A percentile compares a stretch with the other conserved stretches of the same genome.
These are phyloP conservation scores for Pichia pseudocactophila DNA, from an alignment of 805 yeast species.

Conservation along the genomic window DNA sequence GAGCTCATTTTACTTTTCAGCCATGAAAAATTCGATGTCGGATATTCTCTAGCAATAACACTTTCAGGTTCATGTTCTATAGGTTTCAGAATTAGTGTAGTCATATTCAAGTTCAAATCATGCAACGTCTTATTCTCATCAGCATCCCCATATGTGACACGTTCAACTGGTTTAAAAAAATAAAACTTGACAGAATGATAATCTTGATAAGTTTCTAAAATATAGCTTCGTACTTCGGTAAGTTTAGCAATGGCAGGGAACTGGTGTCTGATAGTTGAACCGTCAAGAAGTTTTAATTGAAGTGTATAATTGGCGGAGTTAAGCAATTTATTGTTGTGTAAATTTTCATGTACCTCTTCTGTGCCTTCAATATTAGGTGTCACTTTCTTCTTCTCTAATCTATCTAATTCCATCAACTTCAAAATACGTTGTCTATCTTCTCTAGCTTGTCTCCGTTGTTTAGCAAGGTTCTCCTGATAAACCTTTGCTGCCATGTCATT, in stretches of 20 bases:
- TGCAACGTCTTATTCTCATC: conserved; percentile 50
- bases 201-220: conserved; percentile 39
- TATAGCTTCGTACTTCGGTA: conserved; percentile 51
- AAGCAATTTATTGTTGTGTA: conserved; percentile 15
- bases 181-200: conserved; percentile 41
- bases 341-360: conserved; percentile 15
- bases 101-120: conserved; percentile 52
- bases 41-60: conserved; percentile 6
- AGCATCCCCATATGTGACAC: conserved; percentile 50
- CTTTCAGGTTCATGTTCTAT: conserved; percentile 19
- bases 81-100: conserved; percentile 69
- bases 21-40: conserved; percentile 20
- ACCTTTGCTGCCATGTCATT: conserved; percentile 31
- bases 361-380: conserved; percentile 1
- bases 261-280: conserved; percentile 43
- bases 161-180: conserved; percentile 47
- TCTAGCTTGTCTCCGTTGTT: conserved; percentile 29
- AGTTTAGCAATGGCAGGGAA: conserved; percentile 41
- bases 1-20: conserved; percentile 17
- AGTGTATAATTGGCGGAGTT: conserved; percentile 37
- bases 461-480: conserved; percentile 31
- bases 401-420: conserved; percentile 43
- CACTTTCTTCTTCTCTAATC: conserved; percentile 19
- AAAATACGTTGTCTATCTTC: conserved; percentile 51
- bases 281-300: conserved; percentile 56